These are phyloP conservation scores for Claviceps humidiphila DNA, from an alignment of 2,329 filamentous ascomycete genomes.

Conservation along the genomic window DNA sequence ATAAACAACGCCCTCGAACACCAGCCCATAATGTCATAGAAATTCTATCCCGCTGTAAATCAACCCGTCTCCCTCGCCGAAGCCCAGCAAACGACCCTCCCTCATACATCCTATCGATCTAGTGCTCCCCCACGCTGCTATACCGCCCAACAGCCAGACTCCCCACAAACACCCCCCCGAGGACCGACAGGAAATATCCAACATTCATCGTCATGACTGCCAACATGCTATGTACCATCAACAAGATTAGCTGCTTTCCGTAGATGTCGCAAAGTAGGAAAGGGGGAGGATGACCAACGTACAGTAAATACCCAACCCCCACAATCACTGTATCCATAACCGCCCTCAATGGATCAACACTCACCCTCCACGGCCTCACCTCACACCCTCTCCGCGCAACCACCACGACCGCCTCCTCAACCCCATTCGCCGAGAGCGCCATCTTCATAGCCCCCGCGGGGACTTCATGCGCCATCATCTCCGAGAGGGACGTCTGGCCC, in stretches of 20 bases:
- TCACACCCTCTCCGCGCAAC: conserved; percentile 43
- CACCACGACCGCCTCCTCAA: conserved; percentile 69
- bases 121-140: conserved; percentile 35
- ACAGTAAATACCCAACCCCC: conserved; percentile 80
- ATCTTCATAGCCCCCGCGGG: conserved; percentile 46
- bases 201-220: conserved; percentile 84
- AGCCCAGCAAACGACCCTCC: too few relatives aligned
- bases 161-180: conserved; percentile 72
- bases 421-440: conserved; percentile 59
- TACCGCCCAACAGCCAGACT: conserved; percentile 70
- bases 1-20: too few relatives aligned
- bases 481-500: conserved; percentile 46
- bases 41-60: too few relatives aligned
- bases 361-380: conserved; percentile 64
- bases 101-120: not conserved
- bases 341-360: conserved; percentile 64
- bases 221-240: conserved; percentile 53
- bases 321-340: conserved; percentile 55
- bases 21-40: too few relatives aligned
- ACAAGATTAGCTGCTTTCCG: too few relatives aligned
- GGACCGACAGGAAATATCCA: conserved; percentile 71
- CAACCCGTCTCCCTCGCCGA: too few relatives aligned
- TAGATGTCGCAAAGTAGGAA: not conserved
- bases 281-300: conserved; percentile 23
- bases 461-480: conserved; percentile 40